phyloP scores from a whole-genome alignment of 352 stramenopile species.

The Pythium dissimile region DNA sequence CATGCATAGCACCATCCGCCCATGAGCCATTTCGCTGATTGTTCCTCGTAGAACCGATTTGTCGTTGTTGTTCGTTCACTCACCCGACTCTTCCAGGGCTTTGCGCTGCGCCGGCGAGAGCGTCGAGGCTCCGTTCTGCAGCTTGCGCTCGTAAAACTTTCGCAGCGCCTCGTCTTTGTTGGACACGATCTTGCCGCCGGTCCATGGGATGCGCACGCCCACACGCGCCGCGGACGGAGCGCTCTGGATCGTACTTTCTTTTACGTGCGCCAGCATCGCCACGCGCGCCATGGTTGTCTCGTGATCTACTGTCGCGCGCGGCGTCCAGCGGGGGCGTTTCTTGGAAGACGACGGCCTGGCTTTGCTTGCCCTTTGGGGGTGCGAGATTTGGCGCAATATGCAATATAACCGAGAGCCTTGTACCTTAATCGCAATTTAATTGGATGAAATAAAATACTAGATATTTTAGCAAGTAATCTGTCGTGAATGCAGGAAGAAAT shows the following conservation, averaged over 20 bases:
- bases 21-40: too few species aligned
- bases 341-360: too few species aligned
- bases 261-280: slow-evolving; percentile 66
- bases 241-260: slow-evolving; percentile 38
- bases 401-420: slow-evolving; percentile 1
- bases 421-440: background rate
- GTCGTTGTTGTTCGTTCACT: too few species aligned
- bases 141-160: slow-evolving; percentile 84
- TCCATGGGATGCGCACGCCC: slow-evolving; percentile 59
- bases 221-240: slow-evolving; percentile 12
- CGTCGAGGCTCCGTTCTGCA: slow-evolving; percentile 33
- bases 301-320: background rate
- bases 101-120: slow-evolving; percentile 47
- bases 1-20: too few species aligned
- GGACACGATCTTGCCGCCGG: slow-evolving; percentile 73
- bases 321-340: background rate
- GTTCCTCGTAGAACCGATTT: too few species aligned
- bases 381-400: background rate
- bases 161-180: slow-evolving; percentile 85
- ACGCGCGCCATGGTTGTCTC: slow-evolving; percentile 28
- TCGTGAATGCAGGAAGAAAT: background rate
- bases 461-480: background rate
- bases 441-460: background rate
- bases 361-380: background rate
- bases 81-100: slow-evolving; percentile 43